These are phyloP conservation scores for Globisporangium iwayamae DNA, from an alignment of 352 stramenopile species.

Conservation along the genomic window DNA sequence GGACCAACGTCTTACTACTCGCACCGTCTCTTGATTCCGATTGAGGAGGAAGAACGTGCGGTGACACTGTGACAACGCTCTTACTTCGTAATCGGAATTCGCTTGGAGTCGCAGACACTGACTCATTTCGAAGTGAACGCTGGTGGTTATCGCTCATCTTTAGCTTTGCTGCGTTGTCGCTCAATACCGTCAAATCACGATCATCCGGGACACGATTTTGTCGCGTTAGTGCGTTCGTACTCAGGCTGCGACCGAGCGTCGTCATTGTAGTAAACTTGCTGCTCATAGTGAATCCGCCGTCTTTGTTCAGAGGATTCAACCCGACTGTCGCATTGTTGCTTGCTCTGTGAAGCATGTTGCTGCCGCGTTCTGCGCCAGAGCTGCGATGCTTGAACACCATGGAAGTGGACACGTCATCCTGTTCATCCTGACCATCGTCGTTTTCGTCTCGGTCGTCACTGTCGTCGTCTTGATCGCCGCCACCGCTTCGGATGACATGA, in stretches of 20 bases:
- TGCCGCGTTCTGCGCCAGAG: neutral
- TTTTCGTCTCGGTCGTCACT: constrained; percentile 5
- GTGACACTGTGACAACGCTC: neutral
- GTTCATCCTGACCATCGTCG: neutral
- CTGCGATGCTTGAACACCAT: neutral
- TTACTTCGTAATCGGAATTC: constrained; percentile 3
- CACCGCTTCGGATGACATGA: too few relatives aligned
- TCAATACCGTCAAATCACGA: neutral
- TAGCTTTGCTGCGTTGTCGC: neutral
- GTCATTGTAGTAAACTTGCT: constrained; percentile 6
- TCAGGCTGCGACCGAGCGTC: constrained; percentile 13
- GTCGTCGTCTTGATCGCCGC: neutral
- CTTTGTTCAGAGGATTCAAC: neutral
- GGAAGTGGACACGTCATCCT: constrained; percentile 2
- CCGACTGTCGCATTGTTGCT: neutral
- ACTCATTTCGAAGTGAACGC: neutral
- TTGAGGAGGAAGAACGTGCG: neutral
- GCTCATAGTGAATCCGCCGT: neutral
- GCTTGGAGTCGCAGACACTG: neutral
- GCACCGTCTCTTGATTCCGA: neutral
- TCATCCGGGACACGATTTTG: neutral
- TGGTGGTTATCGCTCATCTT: neutral
- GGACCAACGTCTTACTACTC: neutral
- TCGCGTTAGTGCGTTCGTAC: neutral
- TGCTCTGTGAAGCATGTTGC: neutral